Evolutionary conservation across 1,284 basidiomycete species (phyloP).

Genomic region (Sanghuangporus sanghuang): DNA sequence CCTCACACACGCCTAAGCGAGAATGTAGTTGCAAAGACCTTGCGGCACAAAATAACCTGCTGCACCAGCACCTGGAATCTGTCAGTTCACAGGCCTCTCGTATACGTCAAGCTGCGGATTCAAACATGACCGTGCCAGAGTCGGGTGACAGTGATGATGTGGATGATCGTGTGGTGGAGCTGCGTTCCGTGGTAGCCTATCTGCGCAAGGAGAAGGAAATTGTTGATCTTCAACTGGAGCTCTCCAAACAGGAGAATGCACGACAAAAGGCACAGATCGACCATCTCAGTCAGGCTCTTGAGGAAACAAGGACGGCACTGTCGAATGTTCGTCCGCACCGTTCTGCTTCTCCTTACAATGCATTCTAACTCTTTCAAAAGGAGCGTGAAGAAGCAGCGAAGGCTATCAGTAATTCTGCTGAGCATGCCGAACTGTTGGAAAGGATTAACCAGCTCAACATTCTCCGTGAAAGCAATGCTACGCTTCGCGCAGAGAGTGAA

Average conservation of each 20-base stretch:
- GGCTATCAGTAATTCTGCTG: conserved; percentile 64
- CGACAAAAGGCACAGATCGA: conserved; percentile 76
- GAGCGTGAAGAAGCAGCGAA: conserved; percentile 75
- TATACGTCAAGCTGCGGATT: conserved; percentile 64
- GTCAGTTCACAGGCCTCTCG: conserved; percentile 77
- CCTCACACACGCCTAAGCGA: background rate
- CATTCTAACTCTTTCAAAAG: conserved; percentile 32
- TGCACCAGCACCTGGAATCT: conserved; percentile 85
- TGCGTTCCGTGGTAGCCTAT: conserved; percentile 79
- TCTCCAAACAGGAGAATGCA: conserved; percentile 79
- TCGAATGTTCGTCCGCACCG: conserved; percentile 45
- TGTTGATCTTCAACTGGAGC: conserved; percentile 80
- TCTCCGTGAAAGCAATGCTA: conserved; percentile 84
- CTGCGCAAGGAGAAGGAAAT: conserved; percentile 89
- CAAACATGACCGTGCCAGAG: conserved; percentile 31
- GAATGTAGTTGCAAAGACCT: conserved; percentile 58
- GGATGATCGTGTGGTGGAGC: conserved; percentile 61
- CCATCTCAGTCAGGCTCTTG: conserved; percentile 61
- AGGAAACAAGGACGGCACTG: conserved; percentile 62
- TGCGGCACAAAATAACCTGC: conserved; percentile 67
- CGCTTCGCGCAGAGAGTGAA: conserved; percentile 75
- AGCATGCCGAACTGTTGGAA: conserved; percentile 83
- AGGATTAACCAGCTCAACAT: conserved; percentile 86
- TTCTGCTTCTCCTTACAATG: background rate
- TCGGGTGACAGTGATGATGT: conserved; percentile 44